Evolutionary conservation across 768 basidiomycete genomes (phyloP), one percentile per base, ranked within the genome.

Genomic region (Suillus plorans): DNA sequence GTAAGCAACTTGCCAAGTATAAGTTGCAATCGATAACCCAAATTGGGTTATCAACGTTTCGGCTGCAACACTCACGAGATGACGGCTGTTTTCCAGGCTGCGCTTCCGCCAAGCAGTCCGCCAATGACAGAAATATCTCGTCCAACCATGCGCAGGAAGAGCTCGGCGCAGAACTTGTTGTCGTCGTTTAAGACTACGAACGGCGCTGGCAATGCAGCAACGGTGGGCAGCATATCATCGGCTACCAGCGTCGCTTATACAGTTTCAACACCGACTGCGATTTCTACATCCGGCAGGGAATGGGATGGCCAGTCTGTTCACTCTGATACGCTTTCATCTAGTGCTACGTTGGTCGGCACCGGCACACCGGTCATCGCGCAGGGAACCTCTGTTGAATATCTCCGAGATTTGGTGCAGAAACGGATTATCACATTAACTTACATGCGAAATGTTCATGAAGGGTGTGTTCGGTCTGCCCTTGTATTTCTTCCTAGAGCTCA

Each of bases 391-490:
- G 84, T 91, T 63, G 93, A 95, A 72, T 88, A 89, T 72, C 80
- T 95, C 64, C 79, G 93, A 62, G 91, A 91, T 70, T 79, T 92
- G 58, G 86, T 94, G 10, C 88, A 90, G 80, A 95, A 94, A 80
- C 82, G 94, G 66, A 89, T 95, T 63, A 83, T 91, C 70, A 93
- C 93, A 25, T 80, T 95, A 69, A 94, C 91, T 0, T 95, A 95
- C 74, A 81, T 95, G 75, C 84, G 91, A 68, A 92, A 87, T 70
- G 89, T 93, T 39, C 90, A 94, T 68, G 92, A 94, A 76, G 94
- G 94, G 91, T 94, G 67, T 70, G 88, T 83, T 59, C 53, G 25
- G 61, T 55, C 36, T 62, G 58, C 45, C 44, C 42, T 52, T 58
- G 18, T 47, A 9, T 47, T 50, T 9, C 28, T 41, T 41, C 22